These are phyloP conservation scores for Pythium dissimile DNA, from an alignment of 352 stramenopile species.

Conservation along the genomic window DNA sequence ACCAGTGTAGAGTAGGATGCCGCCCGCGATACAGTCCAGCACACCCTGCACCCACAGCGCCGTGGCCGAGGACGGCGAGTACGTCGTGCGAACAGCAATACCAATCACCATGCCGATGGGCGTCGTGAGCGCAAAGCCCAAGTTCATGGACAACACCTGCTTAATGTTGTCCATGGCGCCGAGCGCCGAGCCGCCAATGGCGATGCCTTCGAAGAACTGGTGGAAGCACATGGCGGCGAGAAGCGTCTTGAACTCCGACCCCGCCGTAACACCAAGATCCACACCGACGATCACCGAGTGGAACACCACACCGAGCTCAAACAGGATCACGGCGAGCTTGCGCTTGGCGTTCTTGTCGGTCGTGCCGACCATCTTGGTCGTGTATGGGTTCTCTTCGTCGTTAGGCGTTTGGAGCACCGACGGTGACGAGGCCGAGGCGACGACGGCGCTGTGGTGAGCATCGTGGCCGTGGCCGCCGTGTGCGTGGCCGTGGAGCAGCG, in stretches of 20 bases:
- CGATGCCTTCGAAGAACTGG: conserved; percentile 73
- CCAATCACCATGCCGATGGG: conserved; percentile 48
- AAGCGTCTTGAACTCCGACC: conserved; percentile 49
- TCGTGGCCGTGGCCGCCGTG: conserved; percentile 20
- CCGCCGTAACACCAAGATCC: conserved; percentile 45
- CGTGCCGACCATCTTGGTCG: no score
- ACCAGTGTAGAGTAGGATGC: conserved; percentile 66
- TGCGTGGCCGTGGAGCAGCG: conserved; percentile 28
- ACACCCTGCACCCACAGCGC: conserved; percentile 55
- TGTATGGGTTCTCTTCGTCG: no score
- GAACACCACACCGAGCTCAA: conserved; percentile 50
- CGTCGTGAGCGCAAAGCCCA: conserved; percentile 52
- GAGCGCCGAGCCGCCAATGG: conserved; percentile 42
- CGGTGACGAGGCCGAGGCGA: no score
- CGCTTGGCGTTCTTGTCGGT: conserved; percentile 14
- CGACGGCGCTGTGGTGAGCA: no score
- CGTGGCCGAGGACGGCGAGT: conserved; percentile 39
- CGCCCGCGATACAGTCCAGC: conserved; percentile 55
- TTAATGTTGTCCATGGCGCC: conserved; percentile 28
- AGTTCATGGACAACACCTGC: conserved; percentile 41
- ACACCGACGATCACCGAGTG: conserved; percentile 69
- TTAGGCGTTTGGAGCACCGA: no score
- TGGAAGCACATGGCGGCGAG: conserved; percentile 65
- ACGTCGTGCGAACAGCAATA: conserved; percentile 47
- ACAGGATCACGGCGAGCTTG: conserved; percentile 46